Percentiles rank a stretch among this genome's conserved stretches.
phyloP scores from a whole-genome alignment of 1,284 basidiomycete species.

The Moesziomyces parantarcticus region DNA sequence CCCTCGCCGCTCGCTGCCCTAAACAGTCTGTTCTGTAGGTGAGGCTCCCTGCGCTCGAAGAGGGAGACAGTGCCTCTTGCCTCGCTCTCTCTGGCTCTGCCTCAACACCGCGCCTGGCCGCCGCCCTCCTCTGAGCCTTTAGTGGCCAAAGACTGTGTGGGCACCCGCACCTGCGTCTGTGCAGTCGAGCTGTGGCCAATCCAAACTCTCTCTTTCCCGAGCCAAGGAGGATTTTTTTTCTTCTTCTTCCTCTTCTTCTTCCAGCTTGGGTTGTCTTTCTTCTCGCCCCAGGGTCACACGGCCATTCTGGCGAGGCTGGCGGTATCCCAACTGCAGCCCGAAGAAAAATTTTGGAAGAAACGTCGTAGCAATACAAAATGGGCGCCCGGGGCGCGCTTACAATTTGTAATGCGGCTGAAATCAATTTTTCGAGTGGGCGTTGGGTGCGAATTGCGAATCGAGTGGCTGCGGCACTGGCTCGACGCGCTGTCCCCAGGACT shows the following conservation, averaged over 20 bases:
- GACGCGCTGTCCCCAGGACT: not conserved
- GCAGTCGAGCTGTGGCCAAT: too few species aligned
- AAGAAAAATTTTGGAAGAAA: slow-evolving; percentile 47
- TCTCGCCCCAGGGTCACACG: not conserved
- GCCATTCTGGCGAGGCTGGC: not conserved
- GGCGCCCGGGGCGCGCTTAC: not conserved
- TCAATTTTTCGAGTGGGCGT: not conserved
- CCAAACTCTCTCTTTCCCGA: slow-evolving; percentile 15
- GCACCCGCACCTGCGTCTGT: too few species aligned
- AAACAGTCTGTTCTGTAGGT: too few species aligned
- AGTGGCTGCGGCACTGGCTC: slow-evolving; percentile 45
- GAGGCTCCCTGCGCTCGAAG: too few species aligned
- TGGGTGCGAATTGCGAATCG: slow-evolving; percentile 1
- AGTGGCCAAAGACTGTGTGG: too few species aligned
- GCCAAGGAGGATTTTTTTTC: slow-evolving; percentile 22
- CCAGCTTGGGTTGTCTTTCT: slow-evolving; percentile 5
- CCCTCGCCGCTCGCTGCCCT: slow-evolving; percentile 5
- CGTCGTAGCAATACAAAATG: slow-evolving; percentile 1
- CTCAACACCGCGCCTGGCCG: too few species aligned
- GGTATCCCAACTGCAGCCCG: slow-evolving; percentile 5
- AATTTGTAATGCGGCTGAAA: not conserved
- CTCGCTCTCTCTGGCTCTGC: too few species aligned
- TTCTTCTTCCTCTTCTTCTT: slow-evolving; percentile 12
- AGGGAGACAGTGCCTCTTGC: too few species aligned
- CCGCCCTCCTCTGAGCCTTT: too few species aligned